Evolutionary conservation across 805 yeast species (phyloP), one percentile per base, ranked within the genome.

Genomic region (Vanderwaltozyma yarrowii): DNA sequence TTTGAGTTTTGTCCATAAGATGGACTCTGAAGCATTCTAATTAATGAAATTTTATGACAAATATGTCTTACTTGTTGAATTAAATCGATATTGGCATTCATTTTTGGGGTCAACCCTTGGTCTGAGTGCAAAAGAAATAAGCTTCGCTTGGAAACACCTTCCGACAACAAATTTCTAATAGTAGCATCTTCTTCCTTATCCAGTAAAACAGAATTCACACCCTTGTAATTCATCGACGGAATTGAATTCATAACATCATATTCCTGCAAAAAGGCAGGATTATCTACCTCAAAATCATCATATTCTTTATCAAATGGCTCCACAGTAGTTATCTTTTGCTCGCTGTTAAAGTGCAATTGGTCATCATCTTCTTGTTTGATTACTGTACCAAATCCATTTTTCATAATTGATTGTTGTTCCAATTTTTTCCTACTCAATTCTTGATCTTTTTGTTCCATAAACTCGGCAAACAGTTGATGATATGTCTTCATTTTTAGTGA

Each of bases 61-160:
- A 85, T 69, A 45, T 79, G 82, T 41, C 98, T 67, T 26, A 92
- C 82, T 48, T 86, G 86, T 62, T 89, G 96, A 69, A 92, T 84
- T 45, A 80, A 73, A 1, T 68, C 63, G 32, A 92, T 78, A 49
- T 88, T 92, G 16, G 71, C 69, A 48, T 73, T 68, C 39, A 84
- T 64, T 8, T 75, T 64, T 13, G 70, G 67, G 40, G 77, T 74
- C 35, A 86, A 65, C 0, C 95, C 94, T 14, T 67, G 65, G 13
- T 66, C 59, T 1, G 54, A 49, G 5, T 74, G 60, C 2, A 67
- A 56, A 41, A 74, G 67, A 29, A 49, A 53, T 5, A 29, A 30
- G 30, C 60, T 29, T 48, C 59, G 18, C 72, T 69, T 11, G 58
- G 62, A 14, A 56, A 55, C 30, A 19, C 65, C 65, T 20, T 69